phyloP scores from a whole-genome alignment of 768 basidiomycete genomes.

The Mycena pura region DNA sequence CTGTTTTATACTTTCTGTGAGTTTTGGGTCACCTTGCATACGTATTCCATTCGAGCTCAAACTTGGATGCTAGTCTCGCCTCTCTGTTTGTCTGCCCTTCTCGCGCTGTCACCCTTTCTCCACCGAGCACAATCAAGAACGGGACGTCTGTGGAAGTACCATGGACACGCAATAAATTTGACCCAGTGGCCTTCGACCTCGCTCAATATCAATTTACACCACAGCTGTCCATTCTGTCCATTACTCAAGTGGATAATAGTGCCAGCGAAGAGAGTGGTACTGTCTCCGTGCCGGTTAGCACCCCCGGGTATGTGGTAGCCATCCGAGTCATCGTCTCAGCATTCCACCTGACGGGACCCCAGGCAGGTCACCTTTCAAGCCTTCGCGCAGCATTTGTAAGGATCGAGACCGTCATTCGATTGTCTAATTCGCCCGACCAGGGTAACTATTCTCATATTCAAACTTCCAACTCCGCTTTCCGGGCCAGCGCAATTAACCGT shows the following conservation, averaged over 20 bases:
- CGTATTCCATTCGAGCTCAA: too few species aligned
- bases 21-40: too few species aligned
- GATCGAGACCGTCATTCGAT: background rate
- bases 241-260: constrained; percentile 5
- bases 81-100: too few species aligned
- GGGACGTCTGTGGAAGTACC: constrained; percentile 1
- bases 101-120: constrained; percentile 5
- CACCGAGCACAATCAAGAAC: background rate
- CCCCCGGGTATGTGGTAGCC: too few species aligned
- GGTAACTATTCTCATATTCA: background rate
- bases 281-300: background rate
- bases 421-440: background rate
- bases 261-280: background rate
- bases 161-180: constrained; percentile 1
- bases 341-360: background rate
- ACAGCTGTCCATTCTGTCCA: background rate
- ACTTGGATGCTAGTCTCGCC: too few species aligned
- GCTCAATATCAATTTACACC: constrained; percentile 8
- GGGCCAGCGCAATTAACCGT: constrained; percentile 12
- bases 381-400: constrained; percentile 7
- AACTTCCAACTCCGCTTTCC: constrained; percentile 10
- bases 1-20: too few species aligned
- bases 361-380: constrained; percentile 10
- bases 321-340: too few species aligned
- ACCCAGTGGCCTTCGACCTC: constrained; percentile 12